A percentile compares a stretch with the other conserved stretches of the same genome.
Conservation (phyloP, 2,329 filamentous ascomycete species). For the Colletotrichum gloeosporioides region DNA sequence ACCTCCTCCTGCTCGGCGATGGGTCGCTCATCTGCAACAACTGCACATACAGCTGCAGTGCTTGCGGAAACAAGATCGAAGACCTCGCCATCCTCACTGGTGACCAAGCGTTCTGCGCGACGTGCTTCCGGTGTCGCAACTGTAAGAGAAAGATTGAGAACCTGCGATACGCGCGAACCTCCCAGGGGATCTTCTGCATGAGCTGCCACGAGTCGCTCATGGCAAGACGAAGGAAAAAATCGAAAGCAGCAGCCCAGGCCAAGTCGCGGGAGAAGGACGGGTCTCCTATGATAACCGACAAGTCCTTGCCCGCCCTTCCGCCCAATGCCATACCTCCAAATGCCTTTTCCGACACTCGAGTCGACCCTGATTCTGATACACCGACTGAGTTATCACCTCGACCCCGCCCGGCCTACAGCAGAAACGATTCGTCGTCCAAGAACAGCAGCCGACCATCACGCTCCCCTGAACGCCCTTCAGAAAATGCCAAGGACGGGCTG, state of each 20-base stretch:
- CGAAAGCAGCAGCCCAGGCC: constrained; percentile 68
- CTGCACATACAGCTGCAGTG: constrained; percentile 98
- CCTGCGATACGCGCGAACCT: constrained; percentile 93
- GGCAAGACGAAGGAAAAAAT: constrained; percentile 88
- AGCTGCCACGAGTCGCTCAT: constrained; percentile 96
- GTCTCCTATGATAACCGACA: constrained; percentile 79
- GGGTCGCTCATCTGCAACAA: constrained; percentile 99
- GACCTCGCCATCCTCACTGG: constrained; percentile 96
- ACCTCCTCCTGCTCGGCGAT: constrained; percentile 94
- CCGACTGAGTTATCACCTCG: constrained; percentile 74
- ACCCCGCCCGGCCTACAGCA: constrained; percentile 56
- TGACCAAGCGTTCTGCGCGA: constrained; percentile 96
- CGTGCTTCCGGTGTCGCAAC: constrained; percentile 96
- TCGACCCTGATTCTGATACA: constrained; percentile 63
- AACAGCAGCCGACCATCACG: constrained; percentile 56
- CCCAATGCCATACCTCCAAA: constrained; percentile 71
- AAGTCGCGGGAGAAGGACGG: constrained; percentile 68
- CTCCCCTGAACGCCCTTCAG: constrained; percentile 58
- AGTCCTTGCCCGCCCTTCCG: constrained; percentile 90
- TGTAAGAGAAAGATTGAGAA: constrained; percentile 99
- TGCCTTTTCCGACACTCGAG: constrained; percentile 65
- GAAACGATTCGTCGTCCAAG: constrained; percentile 60
- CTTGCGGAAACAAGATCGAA: constrained; percentile 97
- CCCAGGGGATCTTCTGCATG: constrained; percentile 99
- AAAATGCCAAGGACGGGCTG: constrained; percentile 57